These are phyloP conservation scores for Mrakia frigida DNA, from an alignment of 768 basidiomycete species.

Conservation along the genomic window DNA sequence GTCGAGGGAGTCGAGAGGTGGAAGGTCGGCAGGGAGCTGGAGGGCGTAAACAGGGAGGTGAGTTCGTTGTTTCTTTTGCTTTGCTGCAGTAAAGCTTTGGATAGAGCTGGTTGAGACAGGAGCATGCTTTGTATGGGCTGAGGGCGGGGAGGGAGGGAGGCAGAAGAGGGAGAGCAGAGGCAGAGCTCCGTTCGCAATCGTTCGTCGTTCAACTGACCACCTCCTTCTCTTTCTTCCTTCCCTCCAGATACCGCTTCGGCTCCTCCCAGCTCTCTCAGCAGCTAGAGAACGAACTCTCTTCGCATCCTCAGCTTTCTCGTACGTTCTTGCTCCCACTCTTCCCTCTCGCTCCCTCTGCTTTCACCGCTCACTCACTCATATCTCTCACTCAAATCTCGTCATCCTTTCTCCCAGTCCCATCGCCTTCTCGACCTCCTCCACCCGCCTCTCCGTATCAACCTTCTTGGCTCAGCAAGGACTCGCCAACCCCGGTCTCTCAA, in stretches of 20 bases:
- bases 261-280: background rate
- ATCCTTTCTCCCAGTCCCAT: background rate
- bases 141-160: background rate
- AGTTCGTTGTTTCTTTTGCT: background rate
- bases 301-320: background rate
- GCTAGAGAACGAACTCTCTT: conserved; percentile 17
- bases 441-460: background rate
- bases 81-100: too few relatives aligned
- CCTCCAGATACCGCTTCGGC: background rate
- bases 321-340: background rate
- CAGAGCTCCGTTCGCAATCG: too few relatives aligned
- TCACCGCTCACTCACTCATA: background rate
- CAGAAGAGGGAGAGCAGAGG: too few relatives aligned
- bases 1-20: conserved; percentile 15
- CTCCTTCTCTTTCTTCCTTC: background rate
- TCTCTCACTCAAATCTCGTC: background rate
- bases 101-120: too few relatives aligned
- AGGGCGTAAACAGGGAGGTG: conserved; percentile 9
- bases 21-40: conserved; percentile 16
- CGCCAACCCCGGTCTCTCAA: background rate
- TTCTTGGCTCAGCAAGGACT: background rate
- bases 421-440: conserved; percentile 9
- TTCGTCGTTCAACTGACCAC: background rate
- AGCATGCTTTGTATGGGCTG: too few relatives aligned
- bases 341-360: background rate